Conservation (phyloP, 768 basidiomycete genomes). For the Mrakia gelida region DNA sequence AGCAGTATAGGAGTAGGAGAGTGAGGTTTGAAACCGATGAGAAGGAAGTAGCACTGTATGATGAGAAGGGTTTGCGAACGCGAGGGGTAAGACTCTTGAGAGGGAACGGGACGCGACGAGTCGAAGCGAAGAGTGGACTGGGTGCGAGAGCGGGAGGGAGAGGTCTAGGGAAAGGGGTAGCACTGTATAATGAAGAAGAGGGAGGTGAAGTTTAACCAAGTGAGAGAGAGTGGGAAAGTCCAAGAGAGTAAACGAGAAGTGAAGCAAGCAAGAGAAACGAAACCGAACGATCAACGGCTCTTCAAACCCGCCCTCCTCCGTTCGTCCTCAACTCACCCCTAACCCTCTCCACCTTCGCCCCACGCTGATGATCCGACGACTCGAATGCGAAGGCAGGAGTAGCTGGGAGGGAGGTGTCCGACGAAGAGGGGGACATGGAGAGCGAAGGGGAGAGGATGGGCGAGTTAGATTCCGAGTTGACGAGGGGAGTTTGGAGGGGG, state of each 20-base stretch:
- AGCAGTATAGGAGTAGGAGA: neutral
- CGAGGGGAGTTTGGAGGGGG: neutral
- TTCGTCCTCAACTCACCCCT: neutral
- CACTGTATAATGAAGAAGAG: neutral
- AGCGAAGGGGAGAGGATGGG: neutral
- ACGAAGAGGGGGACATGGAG: neutral
- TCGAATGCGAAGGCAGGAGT: neutral
- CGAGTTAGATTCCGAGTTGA: neutral
- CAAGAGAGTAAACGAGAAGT: neutral
- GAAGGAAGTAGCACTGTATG: too few relatives aligned
- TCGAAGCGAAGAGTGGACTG: too few relatives aligned
- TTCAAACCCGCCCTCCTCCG: neutral
- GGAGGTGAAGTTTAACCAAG: neutral
- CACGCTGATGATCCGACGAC: neutral
- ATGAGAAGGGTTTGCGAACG: too few relatives aligned
- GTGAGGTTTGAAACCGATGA: neutral
- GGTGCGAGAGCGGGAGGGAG: neutral
- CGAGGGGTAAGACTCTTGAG: too few relatives aligned
- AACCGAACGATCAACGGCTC: neutral
- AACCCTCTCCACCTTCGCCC: neutral
- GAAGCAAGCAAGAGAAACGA: neutral
- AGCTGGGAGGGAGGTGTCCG: neutral
- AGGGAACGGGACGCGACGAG: too few relatives aligned
- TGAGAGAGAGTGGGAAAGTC: neutral
- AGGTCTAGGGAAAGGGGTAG: neutral